Base-by-base conservation (phyloP, 2,329 filamentous ascomycete species). In the Bipolaris gigantea region DNA sequence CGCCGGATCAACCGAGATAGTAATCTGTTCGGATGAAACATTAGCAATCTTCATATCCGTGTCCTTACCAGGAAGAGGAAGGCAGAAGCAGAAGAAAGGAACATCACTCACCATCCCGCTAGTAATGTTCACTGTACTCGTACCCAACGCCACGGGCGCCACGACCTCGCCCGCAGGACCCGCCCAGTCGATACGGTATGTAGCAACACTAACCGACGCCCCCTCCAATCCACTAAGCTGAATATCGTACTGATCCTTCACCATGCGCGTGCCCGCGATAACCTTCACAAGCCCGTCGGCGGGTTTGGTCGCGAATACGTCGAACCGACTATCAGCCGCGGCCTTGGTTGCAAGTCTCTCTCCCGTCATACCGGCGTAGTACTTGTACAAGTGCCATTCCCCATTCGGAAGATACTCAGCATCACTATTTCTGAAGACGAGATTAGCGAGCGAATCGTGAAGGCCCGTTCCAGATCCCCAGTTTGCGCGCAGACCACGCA, bases 331-430 rank as follows among this genome's bases (percentile, higher is more conserved):
- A 49, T 79, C 76, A 4, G 59, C 55, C 0, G 75, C 73, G 0
- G 65, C 67, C 0, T 67, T 64, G 2, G 76, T 77, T 0, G 65
- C 67, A 5, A 76, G 69, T 15, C 77, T 72, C 13, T 69, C 46
- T 3, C 78, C 78, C 0, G 73, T 76, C 77, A 80, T 80, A 39
- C 75, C 75, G 3, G 67, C 69, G 61, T 81, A 81, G 64, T 80
- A 80, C 48, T 77, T 76, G 61, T 81, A 81, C 9, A 81, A 72
- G 48, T 79, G 76, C 64, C 71, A 81, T 21, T 79, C 76, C 1
- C 75, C 74, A 33, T 70, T 75, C 1, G 76, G 69, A 38, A 59
- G 74, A 59, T 80, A 80, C 0, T 70, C 74, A 1, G 63, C 9
- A 57, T 11, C 23, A 60, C 43, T 68, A 2, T 66, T 55, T 52